A percentile compares a stretch with the other conserved stretches of the same genome.
These are phyloP conservation scores for Cenococcum geophilum DNA, from an alignment of 495 filamentous ascomycete species.

Conservation along the genomic window DNA sequence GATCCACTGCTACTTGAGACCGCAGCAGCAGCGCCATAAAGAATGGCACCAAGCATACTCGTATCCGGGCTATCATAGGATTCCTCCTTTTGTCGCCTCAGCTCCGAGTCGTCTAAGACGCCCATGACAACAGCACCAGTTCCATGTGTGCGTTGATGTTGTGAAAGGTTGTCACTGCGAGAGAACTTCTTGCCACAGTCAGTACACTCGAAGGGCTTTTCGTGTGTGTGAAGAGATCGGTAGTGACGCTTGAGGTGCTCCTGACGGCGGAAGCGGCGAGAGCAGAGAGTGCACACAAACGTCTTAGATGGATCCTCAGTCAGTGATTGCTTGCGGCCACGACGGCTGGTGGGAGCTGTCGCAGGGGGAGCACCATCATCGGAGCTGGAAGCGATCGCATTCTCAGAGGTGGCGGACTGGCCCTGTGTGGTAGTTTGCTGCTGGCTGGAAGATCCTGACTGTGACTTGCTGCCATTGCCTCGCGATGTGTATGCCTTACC, in stretches of 20 bases:
- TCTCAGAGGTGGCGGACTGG: conserved; percentile 32
- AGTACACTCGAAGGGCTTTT: conserved; percentile 95
- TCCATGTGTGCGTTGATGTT: conserved; percentile 93
- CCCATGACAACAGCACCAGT: conserved; percentile 84
- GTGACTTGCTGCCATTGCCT: conserved; percentile 33
- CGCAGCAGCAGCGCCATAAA: conserved; percentile 70
- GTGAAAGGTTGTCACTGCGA: conserved; percentile 90
- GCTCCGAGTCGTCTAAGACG: conserved; percentile 63
- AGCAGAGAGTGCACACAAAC: conserved; percentile 93
- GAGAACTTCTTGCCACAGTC: conserved; percentile 99
- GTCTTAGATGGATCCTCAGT: conserved; percentile 98
- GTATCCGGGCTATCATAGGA: conserved; percentile 53
- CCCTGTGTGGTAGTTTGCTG: conserved; percentile 40
- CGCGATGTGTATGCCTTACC: conserved; percentile 36
- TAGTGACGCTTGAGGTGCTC: conserved; percentile 99
- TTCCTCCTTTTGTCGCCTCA: conserved; percentile 41
- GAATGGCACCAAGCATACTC: conserved; percentile 57
- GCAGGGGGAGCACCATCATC: conserved; percentile 38
- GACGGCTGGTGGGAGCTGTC: conserved; percentile 71
- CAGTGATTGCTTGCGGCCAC: conserved; percentile 95
- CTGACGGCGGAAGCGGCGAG: conserved; percentile 93
- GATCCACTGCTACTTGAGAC: conserved; percentile 22
- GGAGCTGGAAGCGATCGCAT: conserved; percentile 35
- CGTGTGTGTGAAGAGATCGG: conserved; percentile 93
- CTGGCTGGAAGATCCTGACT: conserved; percentile 34